Evolutionary conservation across 2,329 filamentous ascomycete species (phyloP).

Genomic region (Verticillium tricorpus): DNA sequence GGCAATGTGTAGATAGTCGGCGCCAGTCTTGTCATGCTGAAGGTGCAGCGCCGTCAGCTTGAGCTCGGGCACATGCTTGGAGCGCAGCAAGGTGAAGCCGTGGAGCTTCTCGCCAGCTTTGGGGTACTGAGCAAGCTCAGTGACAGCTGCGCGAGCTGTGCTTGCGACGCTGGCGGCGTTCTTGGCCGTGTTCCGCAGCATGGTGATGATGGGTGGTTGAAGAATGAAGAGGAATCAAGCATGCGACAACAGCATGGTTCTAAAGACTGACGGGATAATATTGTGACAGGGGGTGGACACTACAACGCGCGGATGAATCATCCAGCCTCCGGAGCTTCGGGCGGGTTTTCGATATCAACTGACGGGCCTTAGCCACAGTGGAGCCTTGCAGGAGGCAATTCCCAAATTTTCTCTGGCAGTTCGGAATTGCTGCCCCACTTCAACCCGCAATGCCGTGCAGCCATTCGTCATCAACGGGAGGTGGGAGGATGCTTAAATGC

Average conservation of each 20-base stretch:
- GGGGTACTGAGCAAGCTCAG: slow-evolving; percentile 71
- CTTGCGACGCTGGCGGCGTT: slow-evolving; percentile 16
- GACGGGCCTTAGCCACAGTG: not conserved
- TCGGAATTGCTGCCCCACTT: not conserved
- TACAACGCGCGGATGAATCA: not conserved
- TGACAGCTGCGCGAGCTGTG: slow-evolving; percentile 59
- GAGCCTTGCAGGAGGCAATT: not conserved
- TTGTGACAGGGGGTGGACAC: not conserved
- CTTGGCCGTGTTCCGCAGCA: slow-evolving; percentile 46
- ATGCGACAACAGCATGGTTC: not conserved
- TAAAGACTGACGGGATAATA: not conserved
- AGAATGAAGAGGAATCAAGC: not conserved
- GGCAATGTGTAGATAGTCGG: slow-evolving; percentile 92
- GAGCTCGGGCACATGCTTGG: slow-evolving; percentile 90
- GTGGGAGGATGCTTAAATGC: not conserved
- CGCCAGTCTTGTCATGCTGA: slow-evolving; percentile 90
- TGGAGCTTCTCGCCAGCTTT: slow-evolving; percentile 81
- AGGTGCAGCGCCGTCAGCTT: slow-evolving; percentile 88
- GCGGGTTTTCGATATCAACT: not conserved
- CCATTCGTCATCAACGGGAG: not conserved
- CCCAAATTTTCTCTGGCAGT: not conserved
- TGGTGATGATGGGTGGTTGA: slow-evolving; percentile 19
- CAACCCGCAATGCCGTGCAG: not conserved
- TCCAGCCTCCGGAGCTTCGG: not conserved
- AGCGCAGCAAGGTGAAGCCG: slow-evolving; percentile 85